Evolutionary conservation across 208 protist species (phyloP), one percentile per base, ranked within the genome.

Genomic region (Leishmania mexicana): DNA sequence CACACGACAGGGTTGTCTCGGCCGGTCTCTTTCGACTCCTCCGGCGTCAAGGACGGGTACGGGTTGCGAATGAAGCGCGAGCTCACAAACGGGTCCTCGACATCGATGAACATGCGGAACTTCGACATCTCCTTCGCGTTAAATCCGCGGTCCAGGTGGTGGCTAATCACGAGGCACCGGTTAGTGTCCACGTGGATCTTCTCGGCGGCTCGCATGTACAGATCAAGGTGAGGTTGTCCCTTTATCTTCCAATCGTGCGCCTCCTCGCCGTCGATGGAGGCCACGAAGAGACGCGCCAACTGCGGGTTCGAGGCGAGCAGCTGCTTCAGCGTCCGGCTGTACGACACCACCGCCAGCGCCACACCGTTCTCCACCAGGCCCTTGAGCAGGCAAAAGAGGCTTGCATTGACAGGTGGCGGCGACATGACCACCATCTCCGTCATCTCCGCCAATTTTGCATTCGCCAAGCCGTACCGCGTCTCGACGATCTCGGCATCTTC

Each of bases 401-500:
- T 78, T 7, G 84, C 65, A 79, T 93, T 92, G n/a, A 97, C 85
- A 11, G 74, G 65, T 24, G 92, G 94, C 28, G 82, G 81, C n/a
- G 85, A 54, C 74, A 89, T 81, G 73, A 83, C 81, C 35, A 97
- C 51, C 77, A 97, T 85, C 81, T 98, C 95, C 17, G 77, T 81
- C 92, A 98, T 92, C 78, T 98, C 95, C 6, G 93, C 93, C 57
- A 98, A 76, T 79, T 98, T 98, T 38, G 93, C 92, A 81, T 98
- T 98, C 24, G 93, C 95, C 31, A 98, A 85, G 13, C 95, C 95
- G 83, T 96, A 95, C 35, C 92, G 91, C 40, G 95, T 98, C 86
- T 97, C 93, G 0, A 98, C 94, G 80, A 98, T 97, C 74, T 98
- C 93, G 7, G 94, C 94, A 75, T 98, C 95, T 70, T 95, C 90